phyloP scores from a whole-genome alignment of 2,329 filamentous ascomycete species.

The Sordariomycetes sp. region DNA sequence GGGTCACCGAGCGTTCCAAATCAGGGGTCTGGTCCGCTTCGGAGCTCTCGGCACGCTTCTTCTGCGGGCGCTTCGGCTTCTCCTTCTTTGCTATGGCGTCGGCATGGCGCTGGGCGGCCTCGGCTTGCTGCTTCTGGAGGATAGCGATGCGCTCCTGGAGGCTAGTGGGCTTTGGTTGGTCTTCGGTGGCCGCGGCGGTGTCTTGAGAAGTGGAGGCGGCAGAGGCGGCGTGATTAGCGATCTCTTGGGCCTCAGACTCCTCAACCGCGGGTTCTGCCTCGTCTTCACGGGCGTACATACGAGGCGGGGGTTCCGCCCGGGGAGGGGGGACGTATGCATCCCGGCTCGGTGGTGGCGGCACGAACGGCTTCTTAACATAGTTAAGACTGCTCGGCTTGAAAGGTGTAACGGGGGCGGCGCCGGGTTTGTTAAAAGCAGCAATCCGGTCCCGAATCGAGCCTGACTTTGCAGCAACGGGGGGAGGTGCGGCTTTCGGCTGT shows the following conservation, averaged over 20 bases:
- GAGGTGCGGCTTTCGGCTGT: slow-evolving; percentile 41
- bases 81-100: slow-evolving; percentile 73
- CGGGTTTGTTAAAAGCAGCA: slow-evolving; percentile 88
- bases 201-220: slow-evolving; percentile 33
- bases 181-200: slow-evolving; percentile 49
- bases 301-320: slow-evolving; percentile 55
- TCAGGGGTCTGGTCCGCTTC: slow-evolving; percentile 15
- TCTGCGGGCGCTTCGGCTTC: slow-evolving; percentile 68
- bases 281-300: slow-evolving; percentile 77
- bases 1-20: slow-evolving; percentile 10
- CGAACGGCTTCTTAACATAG: slow-evolving; percentile 96
- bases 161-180: slow-evolving; percentile 83
- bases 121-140: slow-evolving; percentile 85
- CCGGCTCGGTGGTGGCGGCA: slow-evolving; percentile 85
- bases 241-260: slow-evolving; percentile 54
- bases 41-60: slow-evolving; percentile 49
- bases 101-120: slow-evolving; percentile 74
- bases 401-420: slow-evolving; percentile 76
- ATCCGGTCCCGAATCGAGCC: slow-evolving; percentile 92
- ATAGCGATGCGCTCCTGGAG: slow-evolving; percentile 92
- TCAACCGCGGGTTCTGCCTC: slow-evolving; percentile 62
- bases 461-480: slow-evolving; percentile 66
- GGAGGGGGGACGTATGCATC: slow-evolving; percentile 78
- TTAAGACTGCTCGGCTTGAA: slow-evolving; percentile 68
- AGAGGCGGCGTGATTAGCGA: slow-evolving; percentile 59